Evolutionary conservation across 2,329 filamentous ascomycete genomes (phyloP).

Genomic region (Lecanicillium sp.): DNA sequence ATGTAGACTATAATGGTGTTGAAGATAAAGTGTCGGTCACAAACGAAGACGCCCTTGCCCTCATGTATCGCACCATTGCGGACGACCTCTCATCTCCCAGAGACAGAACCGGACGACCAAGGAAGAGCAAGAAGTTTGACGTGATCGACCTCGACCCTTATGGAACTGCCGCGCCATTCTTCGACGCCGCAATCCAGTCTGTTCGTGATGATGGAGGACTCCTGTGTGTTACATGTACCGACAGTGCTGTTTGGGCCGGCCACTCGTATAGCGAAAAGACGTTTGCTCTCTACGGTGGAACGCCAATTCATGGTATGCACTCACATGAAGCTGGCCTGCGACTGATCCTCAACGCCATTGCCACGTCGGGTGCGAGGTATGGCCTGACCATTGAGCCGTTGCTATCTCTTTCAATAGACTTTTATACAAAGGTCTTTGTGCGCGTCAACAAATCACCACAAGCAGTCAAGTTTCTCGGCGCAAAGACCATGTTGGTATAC

Average conservation of each 20-base stretch:
- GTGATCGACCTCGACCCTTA: conserved; percentile 97
- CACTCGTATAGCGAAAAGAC: conserved; percentile 92
- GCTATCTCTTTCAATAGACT: conserved; percentile 90
- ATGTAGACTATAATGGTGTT: conserved; percentile 76
- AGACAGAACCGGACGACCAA: conserved; percentile 23
- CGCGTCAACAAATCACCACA: conserved; percentile 70
- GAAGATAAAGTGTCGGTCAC: conserved; percentile 62
- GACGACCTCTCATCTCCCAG: conserved; percentile 31
- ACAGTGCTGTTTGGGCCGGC: conserved; percentile 90
- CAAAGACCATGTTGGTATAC: conserved; percentile 89
- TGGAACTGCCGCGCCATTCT: conserved; percentile 83
- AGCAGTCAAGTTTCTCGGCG: conserved; percentile 81
- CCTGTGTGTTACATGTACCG: conserved; percentile 92
- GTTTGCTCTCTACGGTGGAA: conserved; percentile 85
- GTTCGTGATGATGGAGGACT: conserved; percentile 78
- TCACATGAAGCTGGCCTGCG: conserved; percentile 87
- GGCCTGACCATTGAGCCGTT: conserved; percentile 85
- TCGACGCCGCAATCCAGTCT: conserved; percentile 83
- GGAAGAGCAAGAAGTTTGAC: conserved; percentile 58
- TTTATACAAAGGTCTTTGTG: conserved; percentile 86
- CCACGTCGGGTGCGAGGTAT: conserved; percentile 73
- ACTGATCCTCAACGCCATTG: conserved; percentile 75
- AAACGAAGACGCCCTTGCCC: conserved; percentile 74
- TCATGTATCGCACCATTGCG: conserved; percentile 75
- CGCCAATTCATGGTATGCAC: conserved; percentile 74